These are phyloP conservation scores for Solanum virginianum DNA, from an alignment of 257 asterid genomes.

Conservation along the genomic window DNA sequence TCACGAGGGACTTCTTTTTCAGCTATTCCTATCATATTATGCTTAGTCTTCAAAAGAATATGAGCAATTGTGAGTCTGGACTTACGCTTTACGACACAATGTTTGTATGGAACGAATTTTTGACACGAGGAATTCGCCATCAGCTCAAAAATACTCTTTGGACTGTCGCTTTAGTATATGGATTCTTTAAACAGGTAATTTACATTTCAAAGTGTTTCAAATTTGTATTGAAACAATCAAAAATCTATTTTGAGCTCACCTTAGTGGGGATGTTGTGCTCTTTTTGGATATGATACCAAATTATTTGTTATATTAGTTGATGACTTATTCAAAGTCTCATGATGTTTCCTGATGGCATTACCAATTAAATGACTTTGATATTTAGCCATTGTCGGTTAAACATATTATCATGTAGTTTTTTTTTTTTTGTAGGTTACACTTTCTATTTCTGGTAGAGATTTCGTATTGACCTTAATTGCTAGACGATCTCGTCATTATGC, in stretches of 20 bases:
- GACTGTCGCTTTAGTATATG: constrained; percentile 90
- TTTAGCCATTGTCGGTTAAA: neutral
- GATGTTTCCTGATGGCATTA: neutral
- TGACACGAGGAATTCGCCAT: constrained; percentile 75
- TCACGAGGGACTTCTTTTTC: constrained; percentile 92
- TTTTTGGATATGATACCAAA: neutral
- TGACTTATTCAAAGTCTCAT: neutral
- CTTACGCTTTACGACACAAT: constrained; percentile 63
- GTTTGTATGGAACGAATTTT: constrained; percentile 97
- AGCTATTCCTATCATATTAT: constrained; percentile 92
- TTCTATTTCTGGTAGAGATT: constrained; percentile 42
- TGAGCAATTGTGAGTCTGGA: constrained; percentile 50
- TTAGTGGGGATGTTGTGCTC: neutral
- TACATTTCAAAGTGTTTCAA: neutral
- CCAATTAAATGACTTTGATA: neutral
- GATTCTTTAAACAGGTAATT: constrained; percentile 87
- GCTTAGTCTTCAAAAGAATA: constrained; percentile 88
- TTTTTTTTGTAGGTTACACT: constrained; percentile 43
- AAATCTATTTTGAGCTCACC: neutral
- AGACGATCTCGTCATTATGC: constrained; percentile 97
- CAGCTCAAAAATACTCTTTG: constrained; percentile 70
- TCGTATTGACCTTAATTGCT: constrained; percentile 64
- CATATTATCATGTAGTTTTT: neutral
- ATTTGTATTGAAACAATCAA: neutral
- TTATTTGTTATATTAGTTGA: neutral